Conservation (phyloP, 139 green algal species). For the Edaphochlamys debaryana region DNA sequence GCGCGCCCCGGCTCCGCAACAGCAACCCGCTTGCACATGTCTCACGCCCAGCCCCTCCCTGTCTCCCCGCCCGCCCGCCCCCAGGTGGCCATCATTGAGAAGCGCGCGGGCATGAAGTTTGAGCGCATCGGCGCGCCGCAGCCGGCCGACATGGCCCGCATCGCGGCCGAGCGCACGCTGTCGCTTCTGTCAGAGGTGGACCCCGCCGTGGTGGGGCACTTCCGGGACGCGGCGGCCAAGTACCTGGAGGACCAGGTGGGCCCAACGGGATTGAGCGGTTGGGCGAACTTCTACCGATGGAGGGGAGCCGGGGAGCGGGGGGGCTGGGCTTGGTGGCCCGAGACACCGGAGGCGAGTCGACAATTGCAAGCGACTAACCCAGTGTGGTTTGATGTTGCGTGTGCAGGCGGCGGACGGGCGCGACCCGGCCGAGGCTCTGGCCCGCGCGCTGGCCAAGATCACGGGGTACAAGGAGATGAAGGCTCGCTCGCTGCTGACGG, state of each 20-base stretch:
- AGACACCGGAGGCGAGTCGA: too few species aligned
- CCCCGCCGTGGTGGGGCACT: constrained; percentile 63
- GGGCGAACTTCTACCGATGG: too few species aligned
- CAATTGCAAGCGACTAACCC: too few species aligned
- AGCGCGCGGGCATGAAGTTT: constrained; percentile 52
- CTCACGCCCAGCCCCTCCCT: too few species aligned
- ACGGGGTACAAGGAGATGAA: constrained; percentile 78
- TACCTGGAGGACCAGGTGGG: neutral
- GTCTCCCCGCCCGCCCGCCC: too few species aligned
- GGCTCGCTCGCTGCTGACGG: constrained; percentile 84
- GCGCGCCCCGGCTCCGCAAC: too few species aligned
- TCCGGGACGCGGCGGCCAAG: constrained; percentile 32
- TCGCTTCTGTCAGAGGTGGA: constrained; percentile 79
- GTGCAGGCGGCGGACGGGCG: constrained; percentile 35
- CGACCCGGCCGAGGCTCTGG: constrained; percentile 75
- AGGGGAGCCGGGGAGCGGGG: too few species aligned
- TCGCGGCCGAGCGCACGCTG: constrained; percentile 78
- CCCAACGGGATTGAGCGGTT: too few species aligned
- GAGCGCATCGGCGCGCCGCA: constrained; percentile 91
- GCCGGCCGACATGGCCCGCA: constrained; percentile 88
- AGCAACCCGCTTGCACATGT: too few species aligned
- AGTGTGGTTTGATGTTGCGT: too few species aligned
- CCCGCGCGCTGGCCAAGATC: constrained; percentile 90
- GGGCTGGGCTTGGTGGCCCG: too few species aligned
- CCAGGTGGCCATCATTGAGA: constrained; percentile 48